Conservation (phyloP, 2,329 filamentous ascomycete genomes). For the Aspergillus candidus region DNA sequence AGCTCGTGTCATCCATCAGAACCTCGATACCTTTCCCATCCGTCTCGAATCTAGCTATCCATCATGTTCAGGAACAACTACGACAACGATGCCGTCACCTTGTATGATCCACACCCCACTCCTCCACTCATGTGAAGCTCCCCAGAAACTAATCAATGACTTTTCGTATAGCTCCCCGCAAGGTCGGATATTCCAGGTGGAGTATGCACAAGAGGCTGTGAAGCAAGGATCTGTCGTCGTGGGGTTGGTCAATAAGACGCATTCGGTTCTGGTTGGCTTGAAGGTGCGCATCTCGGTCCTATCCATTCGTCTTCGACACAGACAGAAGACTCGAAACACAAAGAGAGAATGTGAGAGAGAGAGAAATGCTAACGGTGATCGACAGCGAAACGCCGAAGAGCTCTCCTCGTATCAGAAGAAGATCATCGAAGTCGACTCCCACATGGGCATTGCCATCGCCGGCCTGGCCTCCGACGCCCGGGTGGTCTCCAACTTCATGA, state of each 20-base stretch:
- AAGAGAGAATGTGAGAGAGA: neutral
- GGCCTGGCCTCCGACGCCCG: slow-evolving; percentile 96
- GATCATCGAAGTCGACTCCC: slow-evolving; percentile 92
- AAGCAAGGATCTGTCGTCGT: slow-evolving; percentile 99
- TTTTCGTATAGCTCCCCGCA: slow-evolving; percentile 72
- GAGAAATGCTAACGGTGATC: slow-evolving; percentile 8
- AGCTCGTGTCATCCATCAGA: slow-evolving; percentile 8
- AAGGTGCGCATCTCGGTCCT: slow-evolving; percentile 58
- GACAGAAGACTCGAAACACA: neutral
- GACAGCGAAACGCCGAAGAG: slow-evolving; percentile 93
- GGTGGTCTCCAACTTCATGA: slow-evolving; percentile 99
- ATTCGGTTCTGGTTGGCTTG: slow-evolving; percentile 89
- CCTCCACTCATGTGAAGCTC: slow-evolving; percentile 10
- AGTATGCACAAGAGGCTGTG: slow-evolving; percentile 97
- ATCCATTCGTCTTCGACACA: neutral
- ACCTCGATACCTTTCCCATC: slow-evolving; percentile 5
- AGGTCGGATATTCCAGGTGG: slow-evolving; percentile 98
- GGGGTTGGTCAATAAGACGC: slow-evolving; percentile 94
- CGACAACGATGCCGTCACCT: slow-evolving; percentile 99
- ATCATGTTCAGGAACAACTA: slow-evolving; percentile 99
- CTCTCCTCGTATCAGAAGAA: slow-evolving; percentile 99
- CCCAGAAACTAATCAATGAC: slow-evolving; percentile 10
- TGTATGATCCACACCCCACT: slow-evolving; percentile 55
- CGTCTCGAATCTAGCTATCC: slow-evolving; percentile 7
- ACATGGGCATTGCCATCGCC: slow-evolving; percentile 91